Percentiles rank a stretch among this genome's conserved stretches.
Evolutionary conservation across 2,329 filamentous ascomycete species (phyloP).

Genomic region (Hypoxylon sp.): DNA sequence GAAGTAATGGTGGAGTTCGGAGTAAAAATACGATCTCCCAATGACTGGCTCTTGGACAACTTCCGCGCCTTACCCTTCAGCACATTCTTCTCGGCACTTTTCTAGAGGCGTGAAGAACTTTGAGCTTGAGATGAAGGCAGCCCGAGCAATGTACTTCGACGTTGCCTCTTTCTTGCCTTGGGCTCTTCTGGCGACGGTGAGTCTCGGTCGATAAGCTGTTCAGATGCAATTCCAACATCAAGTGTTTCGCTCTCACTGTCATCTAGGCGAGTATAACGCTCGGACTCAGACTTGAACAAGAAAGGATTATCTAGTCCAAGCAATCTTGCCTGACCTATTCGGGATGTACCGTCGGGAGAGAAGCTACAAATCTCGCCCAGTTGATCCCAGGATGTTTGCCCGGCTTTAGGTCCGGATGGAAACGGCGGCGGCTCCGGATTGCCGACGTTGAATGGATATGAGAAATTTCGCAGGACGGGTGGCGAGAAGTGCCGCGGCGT

Average conservation of each 20-base stretch:
- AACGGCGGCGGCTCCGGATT: constrained; percentile 20
- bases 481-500: constrained; percentile 32
- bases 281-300: constrained; percentile 46
- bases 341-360: constrained; percentile 44
- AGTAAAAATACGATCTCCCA: constrained; percentile 44
- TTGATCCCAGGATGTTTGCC: constrained; percentile 48
- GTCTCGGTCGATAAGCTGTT: constrained; percentile 21
- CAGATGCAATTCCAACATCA: constrained; percentile 16
- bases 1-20: constrained; percentile 42
- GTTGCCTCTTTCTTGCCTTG: constrained; percentile 45
- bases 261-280: constrained; percentile 38
- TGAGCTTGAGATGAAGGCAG: constrained; percentile 43
- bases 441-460: constrained; percentile 49
- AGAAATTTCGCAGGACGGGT: constrained; percentile 51
- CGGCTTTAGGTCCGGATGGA: constrained; percentile 14
- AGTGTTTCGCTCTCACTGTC: constrained; percentile 31
- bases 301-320: constrained; percentile 48
- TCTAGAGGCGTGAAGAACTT: constrained; percentile 45
- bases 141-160: constrained; percentile 45
- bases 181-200: constrained; percentile 32
- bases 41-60: constrained; percentile 35
- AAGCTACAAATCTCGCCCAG: constrained; percentile 50
- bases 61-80: constrained; percentile 35
- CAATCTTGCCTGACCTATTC: constrained; percentile 37
- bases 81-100: constrained; percentile 43